Conservation (phyloP, 108 stramenopile genomes). For the Fistulifera pelliculosa region DNA sequence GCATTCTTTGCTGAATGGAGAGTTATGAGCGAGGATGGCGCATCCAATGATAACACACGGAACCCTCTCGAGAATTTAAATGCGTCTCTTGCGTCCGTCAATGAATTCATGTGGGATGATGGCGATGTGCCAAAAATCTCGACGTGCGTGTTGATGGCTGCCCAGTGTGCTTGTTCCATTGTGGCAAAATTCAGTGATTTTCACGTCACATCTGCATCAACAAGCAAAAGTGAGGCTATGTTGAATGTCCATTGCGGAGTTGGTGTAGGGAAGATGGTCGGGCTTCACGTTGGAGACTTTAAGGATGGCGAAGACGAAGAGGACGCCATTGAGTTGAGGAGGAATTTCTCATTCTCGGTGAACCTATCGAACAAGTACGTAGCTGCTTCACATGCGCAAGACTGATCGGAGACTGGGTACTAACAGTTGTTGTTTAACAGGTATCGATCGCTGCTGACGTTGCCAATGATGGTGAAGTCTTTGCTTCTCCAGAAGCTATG, state of each 20-base stretch:
- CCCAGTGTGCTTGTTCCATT: slow-evolving; percentile 20
- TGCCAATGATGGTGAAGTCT: slow-evolving; percentile 20
- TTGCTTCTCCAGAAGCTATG: slow-evolving; percentile 23
- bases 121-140: slow-evolving; percentile 4
- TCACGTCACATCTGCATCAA: background rate
- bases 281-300: slow-evolving; percentile 46
- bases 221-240: slow-evolving; percentile 3
- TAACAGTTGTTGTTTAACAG: slow-evolving; percentile 1
- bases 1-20: slow-evolving; percentile 39
- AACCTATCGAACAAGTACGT: slow-evolving; percentile 61
- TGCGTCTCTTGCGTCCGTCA: slow-evolving; percentile 8
- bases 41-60: background rate
- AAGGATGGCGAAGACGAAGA: slow-evolving; percentile 27
- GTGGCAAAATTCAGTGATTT: slow-evolving; percentile 25
- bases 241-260: slow-evolving; percentile 28
- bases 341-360: slow-evolving; percentile 48
- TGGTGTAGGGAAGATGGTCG: slow-evolving; percentile 37
- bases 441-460: slow-evolving; percentile 16
- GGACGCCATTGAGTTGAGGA: slow-evolving; percentile 22
- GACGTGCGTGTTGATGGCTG: slow-evolving; percentile 14
- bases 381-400: slow-evolving; percentile 19
- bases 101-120: slow-evolving; percentile 2
- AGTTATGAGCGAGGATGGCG: slow-evolving; percentile 13
- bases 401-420: too few species aligned
- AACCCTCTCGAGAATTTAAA: slow-evolving; percentile 11